phyloP scores from a whole-genome alignment of 495 filamentous ascomycete species.

The Wilcoxina mikolae region DNA sequence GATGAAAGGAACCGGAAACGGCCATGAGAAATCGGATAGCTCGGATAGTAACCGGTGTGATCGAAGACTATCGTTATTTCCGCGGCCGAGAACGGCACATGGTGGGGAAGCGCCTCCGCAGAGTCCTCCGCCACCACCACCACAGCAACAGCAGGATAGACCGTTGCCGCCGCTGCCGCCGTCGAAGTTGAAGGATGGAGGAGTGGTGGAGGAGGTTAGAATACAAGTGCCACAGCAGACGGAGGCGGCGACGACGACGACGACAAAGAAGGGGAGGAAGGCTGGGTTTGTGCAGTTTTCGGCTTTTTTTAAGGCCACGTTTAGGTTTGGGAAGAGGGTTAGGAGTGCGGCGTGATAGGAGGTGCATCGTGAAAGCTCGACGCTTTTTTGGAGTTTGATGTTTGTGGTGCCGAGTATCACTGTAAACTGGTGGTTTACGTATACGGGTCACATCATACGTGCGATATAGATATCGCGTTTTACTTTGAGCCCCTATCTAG shows the following conservation, averaged over 20 bases:
- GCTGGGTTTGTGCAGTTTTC: neutral
- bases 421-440: too few species aligned
- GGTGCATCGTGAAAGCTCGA: too few species aligned
- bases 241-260: neutral
- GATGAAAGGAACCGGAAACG: neutral
- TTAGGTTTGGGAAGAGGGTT: slow-evolving; percentile 4
- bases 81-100: neutral
- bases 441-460: too few species aligned
- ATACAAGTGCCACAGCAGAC: too few species aligned
- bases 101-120: neutral
- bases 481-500: too few species aligned
- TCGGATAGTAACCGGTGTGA: neutral
- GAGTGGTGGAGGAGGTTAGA: neutral
- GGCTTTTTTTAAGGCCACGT: neutral
- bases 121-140: neutral
- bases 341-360: too few species aligned
- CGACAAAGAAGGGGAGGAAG: neutral
- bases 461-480: too few species aligned
- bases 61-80: neutral
- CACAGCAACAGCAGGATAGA: neutral
- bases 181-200: neutral
- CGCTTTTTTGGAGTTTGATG: too few species aligned
- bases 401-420: too few species aligned
- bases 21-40: neutral
- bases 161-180: neutral